Percentiles rank a stretch among this genome's conserved stretches.
phyloP scores from a whole-genome alignment of 768 basidiomycete species.

The Kwoniella botswanensis region DNA sequence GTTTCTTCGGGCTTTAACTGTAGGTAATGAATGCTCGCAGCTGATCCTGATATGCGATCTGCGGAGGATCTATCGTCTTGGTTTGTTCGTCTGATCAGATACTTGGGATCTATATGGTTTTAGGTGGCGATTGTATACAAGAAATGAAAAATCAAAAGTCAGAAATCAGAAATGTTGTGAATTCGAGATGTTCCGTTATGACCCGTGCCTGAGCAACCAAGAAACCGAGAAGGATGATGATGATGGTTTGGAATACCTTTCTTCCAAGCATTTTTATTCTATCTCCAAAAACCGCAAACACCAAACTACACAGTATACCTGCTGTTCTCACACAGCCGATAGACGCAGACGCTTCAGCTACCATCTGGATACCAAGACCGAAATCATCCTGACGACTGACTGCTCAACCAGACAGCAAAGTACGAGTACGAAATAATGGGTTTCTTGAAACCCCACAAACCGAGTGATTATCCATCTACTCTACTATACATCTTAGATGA shows the following conservation, averaged over 20 bases:
- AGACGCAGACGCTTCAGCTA: too few species aligned
- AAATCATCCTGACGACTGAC: too few species aligned
- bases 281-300: too few species aligned
- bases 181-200: constrained; percentile 18
- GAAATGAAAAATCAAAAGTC: constrained; percentile 1
- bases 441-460: constrained; percentile 36
- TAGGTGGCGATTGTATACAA: constrained; percentile 3
- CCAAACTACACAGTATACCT: too few species aligned
- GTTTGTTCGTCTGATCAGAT: background rate
- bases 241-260: background rate
- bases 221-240: background rate
- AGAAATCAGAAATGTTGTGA: background rate
- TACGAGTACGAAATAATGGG: constrained; percentile 32
- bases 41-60: background rate
- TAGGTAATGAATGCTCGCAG: too few species aligned
- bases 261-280: too few species aligned
- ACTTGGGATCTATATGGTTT: background rate
- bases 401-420: too few species aligned
- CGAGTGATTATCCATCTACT: constrained; percentile 45
- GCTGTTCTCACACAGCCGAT: too few species aligned
- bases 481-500: constrained; percentile 48
- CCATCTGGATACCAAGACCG: too few species aligned
- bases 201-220: background rate
- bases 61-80: background rate
- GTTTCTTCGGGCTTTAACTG: too few species aligned